Percentiles rank a stretch among this genome's conserved stretches.
Conservation (phyloP, 2,329 filamentous ascomycete species). For the Trichoderma cornu-damae region DNA sequence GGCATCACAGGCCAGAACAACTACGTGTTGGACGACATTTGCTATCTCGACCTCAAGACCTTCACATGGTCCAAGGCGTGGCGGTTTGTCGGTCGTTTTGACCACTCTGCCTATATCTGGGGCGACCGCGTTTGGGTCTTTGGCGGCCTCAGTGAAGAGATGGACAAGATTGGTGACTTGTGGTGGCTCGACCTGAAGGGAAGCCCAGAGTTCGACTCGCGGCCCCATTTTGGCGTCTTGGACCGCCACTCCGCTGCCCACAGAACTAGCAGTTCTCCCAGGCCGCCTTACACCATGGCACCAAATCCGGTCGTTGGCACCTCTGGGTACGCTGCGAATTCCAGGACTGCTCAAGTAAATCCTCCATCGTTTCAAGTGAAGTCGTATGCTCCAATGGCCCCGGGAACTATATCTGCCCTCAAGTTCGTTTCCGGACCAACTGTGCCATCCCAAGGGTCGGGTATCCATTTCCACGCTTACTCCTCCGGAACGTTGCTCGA, state of each 20-base stretch:
- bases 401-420: conserved; percentile 81
- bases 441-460: conserved; percentile 81
- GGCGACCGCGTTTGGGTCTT: conserved; percentile 92
- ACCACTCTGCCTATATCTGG: conserved; percentile 93
- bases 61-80: conserved; percentile 96
- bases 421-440: conserved; percentile 79
- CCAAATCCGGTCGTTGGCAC: conserved; percentile 50
- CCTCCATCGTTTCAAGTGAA: conserved; percentile 61
- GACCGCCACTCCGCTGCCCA: conserved; percentile 42
- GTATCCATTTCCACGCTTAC: conserved; percentile 93
- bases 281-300: conserved; percentile 47
- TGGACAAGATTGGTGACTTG: conserved; percentile 93
- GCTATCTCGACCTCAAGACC: conserved; percentile 93
- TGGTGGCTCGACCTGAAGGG: conserved; percentile 97
- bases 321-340: conserved; percentile 63
- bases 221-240: conserved; percentile 52
- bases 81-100: conserved; percentile 91
- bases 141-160: conserved; percentile 87
- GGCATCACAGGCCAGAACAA: conserved; percentile 94
- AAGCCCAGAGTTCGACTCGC: conserved; percentile 74
- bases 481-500: conserved; percentile 89
- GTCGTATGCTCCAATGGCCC: conserved; percentile 75
- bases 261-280: conserved; percentile 46
- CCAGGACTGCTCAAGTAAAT: conserved; percentile 61
- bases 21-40: conserved; percentile 90